A percentile compares a stretch with the other conserved stretches of the same genome.
Conservation (phyloP, 345 rosid species). For the Euphorbia lathyris region DNA sequence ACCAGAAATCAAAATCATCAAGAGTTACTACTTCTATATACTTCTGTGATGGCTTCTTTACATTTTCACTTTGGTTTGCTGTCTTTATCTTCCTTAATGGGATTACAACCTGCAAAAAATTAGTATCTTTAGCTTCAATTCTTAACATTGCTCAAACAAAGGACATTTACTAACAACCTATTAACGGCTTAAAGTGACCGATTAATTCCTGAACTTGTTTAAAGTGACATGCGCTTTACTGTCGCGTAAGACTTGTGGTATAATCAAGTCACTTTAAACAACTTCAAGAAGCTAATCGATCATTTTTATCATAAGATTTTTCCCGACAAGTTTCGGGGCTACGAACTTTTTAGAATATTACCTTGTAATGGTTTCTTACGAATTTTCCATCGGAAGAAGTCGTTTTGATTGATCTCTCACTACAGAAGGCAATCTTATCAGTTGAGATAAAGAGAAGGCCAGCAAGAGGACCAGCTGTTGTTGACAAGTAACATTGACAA, state of each 20-base stretch:
- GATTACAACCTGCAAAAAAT: slow-evolving; percentile 42
- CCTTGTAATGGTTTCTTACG: slow-evolving; percentile 48
- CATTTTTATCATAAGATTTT: too few species aligned
- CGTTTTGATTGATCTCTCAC: slow-evolving; percentile 25
- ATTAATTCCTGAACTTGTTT: too few species aligned
- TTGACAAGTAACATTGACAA: slow-evolving; percentile 52
- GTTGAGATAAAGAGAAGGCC: slow-evolving; percentile 51
- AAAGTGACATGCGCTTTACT: too few species aligned
- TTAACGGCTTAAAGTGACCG: too few species aligned
- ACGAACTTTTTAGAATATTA: background rate
- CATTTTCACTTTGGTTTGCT: slow-evolving; percentile 49
- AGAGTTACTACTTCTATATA: slow-evolving; percentile 61
- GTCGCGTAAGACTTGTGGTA: too few species aligned
- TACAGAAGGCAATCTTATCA: slow-evolving; percentile 26
- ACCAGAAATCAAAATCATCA: slow-evolving; percentile 84
- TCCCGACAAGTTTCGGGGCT: too few species aligned
- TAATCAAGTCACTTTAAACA: too few species aligned
- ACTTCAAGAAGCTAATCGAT: too few species aligned
- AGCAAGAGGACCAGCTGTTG: slow-evolving; percentile 54
- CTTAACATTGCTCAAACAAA: too few species aligned
- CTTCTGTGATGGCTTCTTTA: slow-evolving; percentile 66
- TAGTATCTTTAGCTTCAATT: background rate
- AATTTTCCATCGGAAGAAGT: slow-evolving; percentile 37
- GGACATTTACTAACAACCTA: too few species aligned
- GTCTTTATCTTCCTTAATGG: slow-evolving; percentile 53